A percentile compares a stretch with the other conserved stretches of the same genome.
These are phyloP conservation scores for Jimgerdemannia flammicorona DNA, from an alignment of 192 early-diverging fungal genomes.

Conservation along the genomic window DNA sequence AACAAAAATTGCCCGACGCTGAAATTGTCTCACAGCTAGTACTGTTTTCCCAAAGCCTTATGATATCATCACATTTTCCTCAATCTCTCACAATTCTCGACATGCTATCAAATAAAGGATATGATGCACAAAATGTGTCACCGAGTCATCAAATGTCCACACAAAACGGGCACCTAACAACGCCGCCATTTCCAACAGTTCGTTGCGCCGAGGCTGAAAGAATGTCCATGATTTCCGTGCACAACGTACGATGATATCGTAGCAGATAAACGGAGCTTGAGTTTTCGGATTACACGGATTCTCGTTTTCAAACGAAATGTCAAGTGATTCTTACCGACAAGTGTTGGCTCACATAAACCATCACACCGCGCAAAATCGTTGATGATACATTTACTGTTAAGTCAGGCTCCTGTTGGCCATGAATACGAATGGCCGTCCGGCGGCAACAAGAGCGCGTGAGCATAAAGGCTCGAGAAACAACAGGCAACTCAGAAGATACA, in stretches of 20 bases:
- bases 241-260: no score
- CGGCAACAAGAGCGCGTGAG: no score
- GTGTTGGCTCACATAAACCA: background rate
- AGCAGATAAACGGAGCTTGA: no score
- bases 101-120: background rate
- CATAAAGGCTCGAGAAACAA: background rate
- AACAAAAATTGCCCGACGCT: background rate
- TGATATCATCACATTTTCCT: no score
- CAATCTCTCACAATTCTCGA: no score
- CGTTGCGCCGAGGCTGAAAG: background rate
- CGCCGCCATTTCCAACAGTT: background rate
- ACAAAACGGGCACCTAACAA: background rate
- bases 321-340: background rate
- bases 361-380: background rate
- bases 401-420: background rate
- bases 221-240: background rate
- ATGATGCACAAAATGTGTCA: background rate
- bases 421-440: no score
- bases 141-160: background rate
- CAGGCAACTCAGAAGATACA: background rate
- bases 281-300: no score
- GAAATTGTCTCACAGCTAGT: no score
- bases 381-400: background rate
- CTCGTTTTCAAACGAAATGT: no score
- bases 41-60: no score